Evolutionary conservation across 192 early-diverging fungal genomes (phyloP).

Genomic region (Cetraspora pellucida): DNA sequence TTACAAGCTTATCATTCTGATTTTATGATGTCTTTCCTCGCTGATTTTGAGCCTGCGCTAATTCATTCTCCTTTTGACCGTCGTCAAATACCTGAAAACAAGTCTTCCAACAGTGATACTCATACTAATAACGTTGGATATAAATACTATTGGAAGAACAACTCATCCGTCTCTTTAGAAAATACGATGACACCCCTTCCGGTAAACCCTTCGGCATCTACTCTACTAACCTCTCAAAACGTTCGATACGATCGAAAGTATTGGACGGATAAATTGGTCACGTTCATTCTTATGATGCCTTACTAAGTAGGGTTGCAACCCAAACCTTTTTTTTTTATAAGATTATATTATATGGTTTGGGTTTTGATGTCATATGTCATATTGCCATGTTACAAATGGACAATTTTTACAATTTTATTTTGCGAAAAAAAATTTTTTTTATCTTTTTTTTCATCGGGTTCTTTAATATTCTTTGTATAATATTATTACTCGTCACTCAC

Average conservation of each 20-base stretch:
- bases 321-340: too few relatives aligned
- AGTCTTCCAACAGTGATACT: neutral
- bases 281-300: conserved; percentile 19
- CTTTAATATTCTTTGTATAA: too few relatives aligned
- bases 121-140: too few relatives aligned
- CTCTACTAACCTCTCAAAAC: neutral
- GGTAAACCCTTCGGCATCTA: neutral
- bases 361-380: too few relatives aligned
- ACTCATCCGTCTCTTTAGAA: neutral
- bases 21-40: conserved; percentile 14
- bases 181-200: neutral
- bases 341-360: too few relatives aligned
- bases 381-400: too few relatives aligned
- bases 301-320: neutral
- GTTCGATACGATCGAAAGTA: conserved; percentile 8
- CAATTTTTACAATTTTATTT: too few relatives aligned
- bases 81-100: neutral
- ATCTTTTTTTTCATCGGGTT: too few relatives aligned
- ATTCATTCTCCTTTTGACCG: conserved; percentile 22
- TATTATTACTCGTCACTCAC: too few relatives aligned
- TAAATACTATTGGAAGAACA: neutral
- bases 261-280: conserved; percentile 27
- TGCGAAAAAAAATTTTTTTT: too few relatives aligned
- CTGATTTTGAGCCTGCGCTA: conserved; percentile 19
- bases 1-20: neutral